Conservation (phyloP, 805 yeast genomes). For the Sugiyamaella boreocaroliniensis region DNA sequence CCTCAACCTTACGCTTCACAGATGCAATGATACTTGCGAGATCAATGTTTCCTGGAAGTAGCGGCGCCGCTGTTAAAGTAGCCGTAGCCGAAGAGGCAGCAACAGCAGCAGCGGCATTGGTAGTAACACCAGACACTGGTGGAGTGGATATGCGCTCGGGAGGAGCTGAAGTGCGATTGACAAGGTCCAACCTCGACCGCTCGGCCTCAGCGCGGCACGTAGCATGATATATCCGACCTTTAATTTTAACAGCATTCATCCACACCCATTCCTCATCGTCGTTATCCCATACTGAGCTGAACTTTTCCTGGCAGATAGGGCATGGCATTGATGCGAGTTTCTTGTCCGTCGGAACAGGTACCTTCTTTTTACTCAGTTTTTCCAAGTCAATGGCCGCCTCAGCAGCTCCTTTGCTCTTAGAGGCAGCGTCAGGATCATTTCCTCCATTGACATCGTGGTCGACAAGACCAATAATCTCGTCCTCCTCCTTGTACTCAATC, state of each 20-base stretch:
- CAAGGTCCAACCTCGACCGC: conserved; percentile 8
- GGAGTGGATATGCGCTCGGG: conserved; percentile 3
- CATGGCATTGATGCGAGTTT: conserved; percentile 53
- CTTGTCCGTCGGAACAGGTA: conserved; percentile 60
- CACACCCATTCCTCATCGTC: conserved; percentile 78
- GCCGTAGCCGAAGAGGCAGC: not conserved
- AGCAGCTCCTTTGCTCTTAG: conserved; percentile 11
- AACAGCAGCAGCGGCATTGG: not conserved
- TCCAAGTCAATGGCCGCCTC: conserved; percentile 22
- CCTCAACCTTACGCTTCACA: conserved; percentile 7
- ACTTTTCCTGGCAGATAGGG: conserved; percentile 63
- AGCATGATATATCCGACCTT: conserved; percentile 53
- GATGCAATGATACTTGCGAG: conserved; percentile 8
- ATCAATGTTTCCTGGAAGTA: not conserved
- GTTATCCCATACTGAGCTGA: conserved; percentile 62
- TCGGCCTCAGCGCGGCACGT: conserved; percentile 63
- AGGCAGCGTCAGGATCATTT: conserved; percentile 7
- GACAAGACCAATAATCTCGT: conserved; percentile 43
- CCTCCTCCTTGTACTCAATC: conserved; percentile 62
- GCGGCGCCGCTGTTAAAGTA: no score
- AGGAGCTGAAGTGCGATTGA: conserved; percentile 4
- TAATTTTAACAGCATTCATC: conserved; percentile 53
- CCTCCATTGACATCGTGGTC: conserved; percentile 13
- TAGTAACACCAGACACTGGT: not conserved
- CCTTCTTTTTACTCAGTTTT: conserved; percentile 42